Percentiles rank a stretch among this genome's conserved stretches.
Evolutionary conservation across 148 eudicot genomes (phyloP).

Genomic region (Agrostemma githago): DNA sequence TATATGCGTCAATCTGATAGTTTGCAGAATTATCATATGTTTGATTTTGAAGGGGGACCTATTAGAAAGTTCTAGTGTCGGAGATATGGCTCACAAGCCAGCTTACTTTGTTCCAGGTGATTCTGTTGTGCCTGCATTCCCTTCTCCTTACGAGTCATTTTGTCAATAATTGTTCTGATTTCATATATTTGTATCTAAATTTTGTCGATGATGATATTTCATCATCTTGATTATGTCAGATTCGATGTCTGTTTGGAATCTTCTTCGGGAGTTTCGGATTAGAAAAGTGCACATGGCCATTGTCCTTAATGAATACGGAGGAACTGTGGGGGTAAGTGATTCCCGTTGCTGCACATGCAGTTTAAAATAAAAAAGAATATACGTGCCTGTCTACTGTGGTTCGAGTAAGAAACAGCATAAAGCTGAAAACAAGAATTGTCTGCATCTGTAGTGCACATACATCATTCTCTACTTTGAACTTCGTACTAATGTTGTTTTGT

Average conservation of each 20-base stretch:
- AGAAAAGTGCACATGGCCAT: conserved; percentile 99
- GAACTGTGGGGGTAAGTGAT: conserved; percentile 90
- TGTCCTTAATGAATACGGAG: conserved; percentile 97
- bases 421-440: not conserved
- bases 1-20: conserved; percentile 42
- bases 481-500: not conserved
- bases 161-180: not conserved
- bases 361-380: not conserved
- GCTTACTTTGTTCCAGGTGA: conserved; percentile 98
- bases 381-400: conserved; percentile 4
- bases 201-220: not conserved
- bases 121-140: not conserved
- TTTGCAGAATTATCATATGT: conserved; percentile 42
- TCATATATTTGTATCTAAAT: not conserved
- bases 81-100: conserved; percentile 97
- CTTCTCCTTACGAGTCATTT: not conserved
- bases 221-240: conserved; percentile 40
- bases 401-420: not conserved
- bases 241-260: conserved; percentile 99
- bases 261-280: conserved; percentile 96
- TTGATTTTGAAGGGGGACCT: conserved; percentile 88
- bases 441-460: not conserved
- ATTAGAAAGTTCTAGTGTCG: conserved; percentile 71
- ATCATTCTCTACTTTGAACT: not conserved
- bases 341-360: conserved; percentile 8